These are phyloP conservation scores for Penicillium waksmanii DNA, from an alignment of 495 filamentous ascomycete species.

Conservation along the genomic window DNA sequence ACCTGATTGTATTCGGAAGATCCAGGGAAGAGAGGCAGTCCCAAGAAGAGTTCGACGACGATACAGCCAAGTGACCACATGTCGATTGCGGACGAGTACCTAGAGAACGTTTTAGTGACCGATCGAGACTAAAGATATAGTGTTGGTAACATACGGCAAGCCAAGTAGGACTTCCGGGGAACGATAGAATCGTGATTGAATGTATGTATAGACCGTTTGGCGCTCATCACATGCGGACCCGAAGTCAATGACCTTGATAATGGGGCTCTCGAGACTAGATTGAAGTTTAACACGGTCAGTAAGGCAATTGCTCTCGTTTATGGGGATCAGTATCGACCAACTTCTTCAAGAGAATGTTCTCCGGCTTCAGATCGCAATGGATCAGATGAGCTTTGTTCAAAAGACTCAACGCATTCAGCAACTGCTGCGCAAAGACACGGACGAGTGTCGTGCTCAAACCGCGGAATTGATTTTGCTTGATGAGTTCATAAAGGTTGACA, in stretches of 20 bases:
- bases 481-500: conserved; percentile 97
- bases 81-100: conserved; percentile 98
- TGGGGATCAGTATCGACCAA: conserved; percentile 36
- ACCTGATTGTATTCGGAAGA: conserved; percentile 99
- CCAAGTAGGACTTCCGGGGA: conserved; percentile 96
- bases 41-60: conserved; percentile 96
- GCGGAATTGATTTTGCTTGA: conserved; percentile 99
- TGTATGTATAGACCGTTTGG: conserved; percentile 99
- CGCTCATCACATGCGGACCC: conserved; percentile 98
- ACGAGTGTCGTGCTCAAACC: conserved; percentile 97
- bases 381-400: conserved; percentile 97
- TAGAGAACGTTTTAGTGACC: conserved; percentile 20
- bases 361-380: conserved; percentile 97
- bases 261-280: conserved; percentile 86
- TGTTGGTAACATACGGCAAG: conserved; percentile 62
- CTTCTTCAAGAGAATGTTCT: conserved; percentile 99
- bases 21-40: conserved; percentile 92
- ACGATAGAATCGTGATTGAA: conserved; percentile 97
- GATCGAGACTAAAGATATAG: not conserved
- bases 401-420: conserved; percentile 88
- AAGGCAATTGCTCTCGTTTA: not conserved
- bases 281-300: conserved; percentile 2
- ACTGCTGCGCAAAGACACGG: conserved; percentile 95
- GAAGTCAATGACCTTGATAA: conserved; percentile 99
- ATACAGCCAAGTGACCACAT: conserved; percentile 99